Evolutionary conservation across 139 green algal species (phyloP), one percentile per base, ranked within the genome.

Genomic region (Volvox africanus): DNA sequence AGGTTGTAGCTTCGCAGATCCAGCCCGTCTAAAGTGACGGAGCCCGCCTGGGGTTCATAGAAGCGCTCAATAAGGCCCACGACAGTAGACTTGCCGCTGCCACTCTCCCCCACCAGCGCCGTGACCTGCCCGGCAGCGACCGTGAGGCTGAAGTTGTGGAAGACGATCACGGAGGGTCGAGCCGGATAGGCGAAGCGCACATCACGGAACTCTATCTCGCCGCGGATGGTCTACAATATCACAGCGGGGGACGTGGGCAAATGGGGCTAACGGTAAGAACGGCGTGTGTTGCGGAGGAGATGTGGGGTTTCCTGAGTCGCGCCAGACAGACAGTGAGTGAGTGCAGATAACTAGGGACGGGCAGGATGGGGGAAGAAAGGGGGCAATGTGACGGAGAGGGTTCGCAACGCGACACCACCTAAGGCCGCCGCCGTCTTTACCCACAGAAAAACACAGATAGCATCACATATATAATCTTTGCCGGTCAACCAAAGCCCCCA

Each of bases 71-170:
- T 92, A 12, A 99, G 96, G 0, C 92, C 89, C 14, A 99, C 92
- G 13, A 99, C 96, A 19, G 98, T 99, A 67, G 91, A 97, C 94
- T 99, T 99, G 93, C 86, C 98, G 68, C 93, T 97, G 87, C 98
- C 98, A 32, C 90, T 96, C 93, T 97, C 95, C 1, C 98, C 98
- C 35, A 99, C 97, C 30, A 99, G 94, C n/a, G 98, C 98, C 22
- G 97, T 93, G 6, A 95, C 97, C n/a, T 89, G 61, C 90, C 97
- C 97, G 16, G 94, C 61, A 19, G 85, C 44, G 19, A 96, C 91
- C 1, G 18, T 79, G 17, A 98, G 93, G 84, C 80, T 94, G 87
- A 99, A 97, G 90, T 93, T 76, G 61, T 91, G 71, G 80, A 98
- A 97, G 1, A 99, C 94, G 21, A 69, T 79, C 24, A 95, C 86